Conservation (phyloP, 345 rosid genomes). For the Gossypium raimondii region DNA sequence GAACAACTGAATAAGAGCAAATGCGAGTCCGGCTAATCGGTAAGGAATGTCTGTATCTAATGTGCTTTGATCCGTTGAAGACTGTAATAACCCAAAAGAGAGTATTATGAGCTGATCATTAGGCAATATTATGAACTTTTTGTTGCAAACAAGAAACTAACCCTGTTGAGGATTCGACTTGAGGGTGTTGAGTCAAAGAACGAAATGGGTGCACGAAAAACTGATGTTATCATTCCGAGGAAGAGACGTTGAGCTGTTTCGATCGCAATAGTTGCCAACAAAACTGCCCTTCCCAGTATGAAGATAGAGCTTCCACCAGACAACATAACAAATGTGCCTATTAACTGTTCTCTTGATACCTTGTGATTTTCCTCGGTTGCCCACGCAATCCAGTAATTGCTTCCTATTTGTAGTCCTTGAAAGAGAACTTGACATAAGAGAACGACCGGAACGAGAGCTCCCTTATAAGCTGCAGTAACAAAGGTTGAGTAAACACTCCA, state of each 20-base stretch:
- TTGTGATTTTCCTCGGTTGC: constrained; percentile 38
- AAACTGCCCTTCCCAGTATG: constrained; percentile 60
- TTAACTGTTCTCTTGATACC: constrained; percentile 34
- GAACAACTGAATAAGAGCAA: constrained; percentile 65
- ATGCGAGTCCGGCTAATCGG: constrained; percentile 66
- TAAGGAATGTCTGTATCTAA: constrained; percentile 72
- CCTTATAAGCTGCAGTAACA: constrained; percentile 44
- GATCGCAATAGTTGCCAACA: constrained; percentile 52
- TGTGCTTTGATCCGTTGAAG: constrained; percentile 68
- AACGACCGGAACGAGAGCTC: constrained; percentile 44
- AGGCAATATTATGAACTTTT: neutral
- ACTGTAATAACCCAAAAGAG: constrained; percentile 31
- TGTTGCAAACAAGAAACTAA: constrained; percentile 22
- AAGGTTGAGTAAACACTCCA: constrained; percentile 63
- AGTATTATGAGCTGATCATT: neutral
- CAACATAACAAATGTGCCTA: constrained; percentile 44
- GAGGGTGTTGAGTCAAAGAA: constrained; percentile 74
- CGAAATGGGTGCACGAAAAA: constrained; percentile 59
- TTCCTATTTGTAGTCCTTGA: constrained; percentile 62
- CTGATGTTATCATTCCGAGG: constrained; percentile 48
- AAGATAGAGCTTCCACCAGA: constrained; percentile 67
- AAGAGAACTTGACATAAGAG: constrained; percentile 50
- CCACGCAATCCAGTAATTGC: constrained; percentile 80
- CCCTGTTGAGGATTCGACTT: constrained; percentile 60
- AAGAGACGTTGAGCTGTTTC: constrained; percentile 60